Base-by-base conservation (phyloP, 2,329 filamentous ascomycete species). In the Penicillium hordei region DNA sequence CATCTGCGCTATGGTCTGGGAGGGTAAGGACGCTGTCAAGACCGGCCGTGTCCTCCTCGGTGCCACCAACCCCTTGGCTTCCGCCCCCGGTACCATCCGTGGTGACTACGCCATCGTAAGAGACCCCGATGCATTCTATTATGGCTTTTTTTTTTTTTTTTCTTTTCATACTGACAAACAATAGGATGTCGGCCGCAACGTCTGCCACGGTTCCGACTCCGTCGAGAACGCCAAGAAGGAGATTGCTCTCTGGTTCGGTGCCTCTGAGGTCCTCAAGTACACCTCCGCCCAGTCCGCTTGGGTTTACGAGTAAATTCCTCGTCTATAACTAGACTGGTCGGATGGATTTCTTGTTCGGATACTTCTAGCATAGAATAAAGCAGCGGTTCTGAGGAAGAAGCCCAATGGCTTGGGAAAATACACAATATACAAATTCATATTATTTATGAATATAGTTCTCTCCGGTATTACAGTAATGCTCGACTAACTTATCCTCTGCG, bases 171-270 rank as follows among this genome's bases (percentile, higher is more conserved):
- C 61, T 66, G 33, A 67, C 61, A 55, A 48, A 48, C 60, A 55
- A 53, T 29, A 82, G 81, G 88, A 91, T 73, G 89, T 92, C 77
- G 94, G 94, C 82, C 91, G 93, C 80, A 99, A 99, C 86, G 92
- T 97, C 83, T 97, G 93, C 90, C 94, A 99, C 88, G 94, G 94
- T 78, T 97, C 92, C 81, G 94, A 99, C 86, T 88, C 85, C 78
- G 93, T 99, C 81, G 94, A 99, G 88, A 96, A 87, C 84, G 94
- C 94, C 82, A 87, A 97, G 89, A 97, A 97, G 90, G 94, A 99
- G 86, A 99, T 99, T 78, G 89, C 89, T 74, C 88, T 97, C 77
- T 99, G 94, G 94, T 99, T 99, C 90, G 88, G 89, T 81, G 83
- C 90, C 70, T 87, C 86, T 70, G 94, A 97, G 81, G 77, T 96